These are phyloP conservation scores for Chaetomiaceae sp. DNA, from an alignment of 2,329 filamentous ascomycete species.

Conservation along the genomic window DNA sequence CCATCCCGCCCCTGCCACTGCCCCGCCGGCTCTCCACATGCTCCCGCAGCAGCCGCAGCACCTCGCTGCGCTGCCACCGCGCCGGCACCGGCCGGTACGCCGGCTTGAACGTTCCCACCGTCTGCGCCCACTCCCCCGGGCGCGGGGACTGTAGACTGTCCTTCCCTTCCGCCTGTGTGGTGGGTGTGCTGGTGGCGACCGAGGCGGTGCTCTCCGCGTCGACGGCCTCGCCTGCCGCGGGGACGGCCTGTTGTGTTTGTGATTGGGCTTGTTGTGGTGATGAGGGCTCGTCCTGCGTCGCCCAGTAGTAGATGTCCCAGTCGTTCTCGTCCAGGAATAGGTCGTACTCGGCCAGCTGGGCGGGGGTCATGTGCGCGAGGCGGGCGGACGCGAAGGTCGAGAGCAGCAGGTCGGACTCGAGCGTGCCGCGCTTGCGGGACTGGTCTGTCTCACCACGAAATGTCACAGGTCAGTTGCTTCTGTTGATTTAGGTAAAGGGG, in stretches of 20 bases:
- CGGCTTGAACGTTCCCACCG: constrained; percentile 86
- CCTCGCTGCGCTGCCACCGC: constrained; percentile 78
- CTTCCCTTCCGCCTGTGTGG: background rate
- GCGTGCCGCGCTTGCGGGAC: constrained; percentile 89
- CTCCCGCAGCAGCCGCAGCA: constrained; percentile 66
- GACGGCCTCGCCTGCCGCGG: background rate
- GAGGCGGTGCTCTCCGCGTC: background rate
- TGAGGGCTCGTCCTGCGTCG: constrained; percentile 56
- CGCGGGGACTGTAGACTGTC: constrained; percentile 22
- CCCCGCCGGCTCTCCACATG: constrained; percentile 63
- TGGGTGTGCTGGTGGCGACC: too few species aligned
- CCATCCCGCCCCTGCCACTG: constrained; percentile 10
- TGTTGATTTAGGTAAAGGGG: constrained; percentile 6
- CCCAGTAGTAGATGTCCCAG: constrained; percentile 99
- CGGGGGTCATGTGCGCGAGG: constrained; percentile 64
- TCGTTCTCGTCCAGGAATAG: constrained; percentile 96
- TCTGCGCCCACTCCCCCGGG: constrained; percentile 91
- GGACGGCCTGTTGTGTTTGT: background rate
- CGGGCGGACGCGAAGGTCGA: constrained; percentile 86
- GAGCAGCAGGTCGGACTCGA: constrained; percentile 92
- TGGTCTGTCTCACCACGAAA: constrained; percentile 71
- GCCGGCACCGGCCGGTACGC: constrained; percentile 84
- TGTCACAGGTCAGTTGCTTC: too few species aligned
- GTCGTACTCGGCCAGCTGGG: constrained; percentile 80
- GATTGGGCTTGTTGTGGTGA: constrained; percentile 27